Conservation (phyloP, 2,329 filamentous ascomycete species). For the Delphinella strobiligena region DNA sequence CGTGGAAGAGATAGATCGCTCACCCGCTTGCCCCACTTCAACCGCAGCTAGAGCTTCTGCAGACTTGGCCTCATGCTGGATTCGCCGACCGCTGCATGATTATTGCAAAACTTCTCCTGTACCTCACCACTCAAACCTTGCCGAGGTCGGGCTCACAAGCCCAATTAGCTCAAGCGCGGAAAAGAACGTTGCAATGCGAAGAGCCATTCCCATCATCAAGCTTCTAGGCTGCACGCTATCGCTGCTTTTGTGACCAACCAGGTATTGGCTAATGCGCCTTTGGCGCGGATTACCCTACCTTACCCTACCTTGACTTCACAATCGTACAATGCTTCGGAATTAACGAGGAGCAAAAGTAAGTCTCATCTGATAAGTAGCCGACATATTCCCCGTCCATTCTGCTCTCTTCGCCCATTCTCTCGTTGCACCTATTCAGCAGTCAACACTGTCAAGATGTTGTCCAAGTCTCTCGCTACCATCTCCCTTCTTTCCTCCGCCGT, state of each 20-base stretch:
- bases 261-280: background rate
- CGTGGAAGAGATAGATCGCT: too few relatives aligned
- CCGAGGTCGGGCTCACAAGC: too few relatives aligned
- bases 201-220: background rate
- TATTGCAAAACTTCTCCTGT: background rate
- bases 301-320: too few relatives aligned
- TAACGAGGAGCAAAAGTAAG: background rate
- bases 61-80: background rate
- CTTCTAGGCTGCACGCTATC: background rate
- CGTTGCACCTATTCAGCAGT: background rate
- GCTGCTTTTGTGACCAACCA: background rate
- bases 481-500: conserved; percentile 17
- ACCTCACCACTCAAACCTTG: background rate
- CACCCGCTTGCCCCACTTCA: too few relatives aligned
- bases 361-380: background rate
- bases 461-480: conserved; percentile 10
- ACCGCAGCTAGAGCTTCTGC: too few relatives aligned
- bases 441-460: conserved; percentile 6
- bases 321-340: too few relatives aligned
- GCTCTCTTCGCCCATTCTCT: background rate
- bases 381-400: background rate
- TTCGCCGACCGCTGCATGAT: background rate
- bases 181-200: background rate
- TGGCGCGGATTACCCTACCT: background rate
- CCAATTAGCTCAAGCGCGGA: background rate